Conservation (phyloP, 805 yeast genomes). For the Yamadazyma paraphyllophila region DNA sequence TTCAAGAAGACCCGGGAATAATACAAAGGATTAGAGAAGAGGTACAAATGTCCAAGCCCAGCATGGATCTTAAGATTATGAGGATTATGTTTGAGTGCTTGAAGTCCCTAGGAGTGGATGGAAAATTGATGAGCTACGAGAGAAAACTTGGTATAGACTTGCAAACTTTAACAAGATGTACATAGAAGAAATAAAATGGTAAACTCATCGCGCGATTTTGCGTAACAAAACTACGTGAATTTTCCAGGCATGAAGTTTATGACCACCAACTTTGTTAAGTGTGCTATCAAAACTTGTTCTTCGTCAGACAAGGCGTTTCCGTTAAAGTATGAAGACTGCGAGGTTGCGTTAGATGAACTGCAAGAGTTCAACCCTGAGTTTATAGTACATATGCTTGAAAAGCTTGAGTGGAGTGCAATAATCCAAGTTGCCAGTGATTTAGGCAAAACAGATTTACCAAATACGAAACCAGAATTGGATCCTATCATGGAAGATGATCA, state of each 20-base stretch:
- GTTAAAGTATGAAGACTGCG: constrained; percentile 62
- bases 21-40: background rate
- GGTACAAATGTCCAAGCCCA: background rate
- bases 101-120: constrained; percentile 26
- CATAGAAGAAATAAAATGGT: background rate
- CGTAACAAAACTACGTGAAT: background rate
- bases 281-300: constrained; percentile 84
- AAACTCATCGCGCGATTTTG: constrained; percentile 10
- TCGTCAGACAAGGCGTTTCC: constrained; percentile 78
- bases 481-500: constrained; percentile 51
- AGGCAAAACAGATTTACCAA: constrained; percentile 58
- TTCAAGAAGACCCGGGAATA: background rate
- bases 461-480: constrained; percentile 59
- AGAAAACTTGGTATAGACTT: constrained; percentile 3
- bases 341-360: constrained; percentile 59
- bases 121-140: constrained; percentile 24
- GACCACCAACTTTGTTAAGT: constrained; percentile 94
- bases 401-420: constrained; percentile 88
- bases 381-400: constrained; percentile 67
- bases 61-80: background rate
- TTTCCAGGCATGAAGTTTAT: constrained; percentile 69
- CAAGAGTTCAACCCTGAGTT: constrained; percentile 83
- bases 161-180: background rate
- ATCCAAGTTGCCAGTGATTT: constrained; percentile 71
- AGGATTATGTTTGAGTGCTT: constrained; percentile 9